phyloP scores from a whole-genome alignment of 2,329 filamentous ascomycete genomes.

The Ceratocystis cubensis region DNA sequence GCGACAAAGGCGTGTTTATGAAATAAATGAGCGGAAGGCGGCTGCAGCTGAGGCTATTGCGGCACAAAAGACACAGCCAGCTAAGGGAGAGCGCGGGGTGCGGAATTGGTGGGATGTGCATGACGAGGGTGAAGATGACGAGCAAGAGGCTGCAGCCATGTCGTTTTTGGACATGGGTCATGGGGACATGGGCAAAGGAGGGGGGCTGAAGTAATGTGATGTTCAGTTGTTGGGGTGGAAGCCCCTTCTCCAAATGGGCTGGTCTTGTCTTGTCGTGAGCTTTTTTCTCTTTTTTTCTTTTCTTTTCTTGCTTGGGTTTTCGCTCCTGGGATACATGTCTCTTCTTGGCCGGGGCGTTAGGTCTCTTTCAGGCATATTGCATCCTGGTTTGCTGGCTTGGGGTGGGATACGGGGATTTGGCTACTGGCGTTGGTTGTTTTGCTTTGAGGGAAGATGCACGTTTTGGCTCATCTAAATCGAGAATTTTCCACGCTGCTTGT shows the following conservation, averaged over 20 bases:
- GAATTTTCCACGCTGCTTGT: too few relatives aligned
- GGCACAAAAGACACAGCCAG: constrained; percentile 23
- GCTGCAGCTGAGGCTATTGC: neutral
- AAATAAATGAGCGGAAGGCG: constrained; percentile 29
- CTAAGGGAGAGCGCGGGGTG: neutral
- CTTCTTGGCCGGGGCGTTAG: neutral
- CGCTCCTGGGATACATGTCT: neutral
- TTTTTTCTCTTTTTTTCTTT: constrained; percentile 2
- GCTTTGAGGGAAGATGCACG: neutral
- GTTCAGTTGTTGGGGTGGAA: neutral
- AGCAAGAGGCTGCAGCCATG: constrained; percentile 4
- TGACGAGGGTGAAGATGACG: constrained; percentile 24
- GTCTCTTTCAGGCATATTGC: neutral
- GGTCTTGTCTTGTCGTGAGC: neutral
- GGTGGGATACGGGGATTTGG: constrained; percentile 11
- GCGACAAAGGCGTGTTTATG: constrained; percentile 36
- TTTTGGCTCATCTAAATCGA: neutral
- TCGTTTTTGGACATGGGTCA: neutral
- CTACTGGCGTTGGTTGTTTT: constrained; percentile 6
- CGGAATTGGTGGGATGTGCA: constrained; percentile 32
- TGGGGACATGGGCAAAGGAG: neutral
- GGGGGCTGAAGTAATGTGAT: neutral
- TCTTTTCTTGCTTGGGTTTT: neutral
- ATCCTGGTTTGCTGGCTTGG: neutral
- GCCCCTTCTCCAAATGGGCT: too few relatives aligned